Percentiles rank a stretch among this genome's conserved stretches.
phyloP scores from a whole-genome alignment of 2,329 filamentous ascomycete genomes.

The Beauveria brongniartii region DNA sequence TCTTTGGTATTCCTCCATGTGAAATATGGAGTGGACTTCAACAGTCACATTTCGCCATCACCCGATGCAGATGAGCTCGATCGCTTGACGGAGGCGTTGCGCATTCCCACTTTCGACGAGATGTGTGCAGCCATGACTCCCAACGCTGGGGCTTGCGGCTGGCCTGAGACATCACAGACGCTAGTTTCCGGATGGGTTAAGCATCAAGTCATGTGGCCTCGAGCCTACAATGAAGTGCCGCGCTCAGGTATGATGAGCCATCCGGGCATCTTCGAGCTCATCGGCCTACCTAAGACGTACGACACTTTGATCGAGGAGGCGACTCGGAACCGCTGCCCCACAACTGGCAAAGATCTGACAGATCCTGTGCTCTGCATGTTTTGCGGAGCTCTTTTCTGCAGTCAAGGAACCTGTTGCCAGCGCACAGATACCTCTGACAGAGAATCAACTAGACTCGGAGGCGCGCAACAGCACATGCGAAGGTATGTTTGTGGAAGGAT shows the following conservation, averaged over 20 bases:
- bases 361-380: conserved; percentile 91
- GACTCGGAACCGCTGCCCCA: conserved; percentile 74
- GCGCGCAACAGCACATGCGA: conserved; percentile 82
- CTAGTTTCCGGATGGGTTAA: conserved; percentile 65
- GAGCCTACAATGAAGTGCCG: conserved; percentile 23
- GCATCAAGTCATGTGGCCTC: conserved; percentile 44
- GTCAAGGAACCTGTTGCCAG: conserved; percentile 86
- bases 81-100: conserved; percentile 67
- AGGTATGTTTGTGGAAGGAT: conserved; percentile 49
- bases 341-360: conserved; percentile 80
- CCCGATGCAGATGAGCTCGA: conserved; percentile 70
- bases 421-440: conserved; percentile 45
- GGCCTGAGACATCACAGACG: conserved; percentile 36
- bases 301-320: conserved; percentile 90
- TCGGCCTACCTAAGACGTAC: conserved; percentile 86
- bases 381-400: conserved; percentile 95
- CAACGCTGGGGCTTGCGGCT: conserved; percentile 35
- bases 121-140: conserved; percentile 57
- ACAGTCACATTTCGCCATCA: conserved; percentile 54
- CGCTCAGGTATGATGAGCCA: conserved; percentile 55
- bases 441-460: conserved; percentile 53
- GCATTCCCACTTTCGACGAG: conserved; percentile 69
- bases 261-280: conserved; percentile 86
- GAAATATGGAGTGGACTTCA: conserved; percentile 82
- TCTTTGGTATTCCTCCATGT: conserved; percentile 75